These are phyloP conservation scores for Trichoderma arundinaceum DNA, from an alignment of 2,329 filamentous ascomycete species.

Conservation along the genomic window DNA sequence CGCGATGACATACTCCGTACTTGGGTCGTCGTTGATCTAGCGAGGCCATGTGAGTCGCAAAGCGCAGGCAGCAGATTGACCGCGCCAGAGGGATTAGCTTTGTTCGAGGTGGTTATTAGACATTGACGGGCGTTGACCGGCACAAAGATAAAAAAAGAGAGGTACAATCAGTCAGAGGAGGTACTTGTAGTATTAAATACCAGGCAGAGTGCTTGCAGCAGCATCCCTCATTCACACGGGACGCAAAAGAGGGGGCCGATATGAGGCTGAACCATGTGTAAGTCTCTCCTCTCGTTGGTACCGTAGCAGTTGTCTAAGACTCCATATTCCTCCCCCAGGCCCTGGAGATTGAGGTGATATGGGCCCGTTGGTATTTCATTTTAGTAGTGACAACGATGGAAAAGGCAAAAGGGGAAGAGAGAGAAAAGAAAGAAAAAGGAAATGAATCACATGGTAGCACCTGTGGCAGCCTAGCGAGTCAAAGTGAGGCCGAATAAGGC, in stretches of 20 bases:
- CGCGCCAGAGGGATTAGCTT: neutral
- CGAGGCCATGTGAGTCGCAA: constrained; percentile 21
- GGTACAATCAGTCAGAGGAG: neutral
- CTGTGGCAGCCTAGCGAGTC: constrained; percentile 21
- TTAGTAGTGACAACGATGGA: neutral
- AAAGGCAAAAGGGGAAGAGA: neutral
- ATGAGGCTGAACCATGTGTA: constrained; percentile 18
- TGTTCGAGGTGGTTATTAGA: neutral
- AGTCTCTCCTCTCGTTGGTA: neutral
- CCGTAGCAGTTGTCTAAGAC: neutral
- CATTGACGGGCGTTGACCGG: neutral
- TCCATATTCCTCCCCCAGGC: neutral
- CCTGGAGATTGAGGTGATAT: constrained; percentile 12
- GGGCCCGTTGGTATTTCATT: neutral
- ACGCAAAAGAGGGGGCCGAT: constrained; percentile 16
- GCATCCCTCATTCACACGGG: constrained; percentile 14
- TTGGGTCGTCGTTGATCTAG: neutral
- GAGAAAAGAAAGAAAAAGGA: neutral
- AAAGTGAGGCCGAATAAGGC: constrained; percentile 20
- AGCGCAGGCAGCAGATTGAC: neutral
- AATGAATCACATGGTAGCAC: constrained; percentile 27
- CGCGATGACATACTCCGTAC: constrained; percentile 6
- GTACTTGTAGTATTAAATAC: constrained; percentile 3
- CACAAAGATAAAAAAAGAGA: neutral
- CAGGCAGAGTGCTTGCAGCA: neutral